A percentile compares a stretch with the other conserved stretches of the same genome.
Conservation (phyloP, 164 flowering plant species). For the Stephania yunnanensis region DNA sequence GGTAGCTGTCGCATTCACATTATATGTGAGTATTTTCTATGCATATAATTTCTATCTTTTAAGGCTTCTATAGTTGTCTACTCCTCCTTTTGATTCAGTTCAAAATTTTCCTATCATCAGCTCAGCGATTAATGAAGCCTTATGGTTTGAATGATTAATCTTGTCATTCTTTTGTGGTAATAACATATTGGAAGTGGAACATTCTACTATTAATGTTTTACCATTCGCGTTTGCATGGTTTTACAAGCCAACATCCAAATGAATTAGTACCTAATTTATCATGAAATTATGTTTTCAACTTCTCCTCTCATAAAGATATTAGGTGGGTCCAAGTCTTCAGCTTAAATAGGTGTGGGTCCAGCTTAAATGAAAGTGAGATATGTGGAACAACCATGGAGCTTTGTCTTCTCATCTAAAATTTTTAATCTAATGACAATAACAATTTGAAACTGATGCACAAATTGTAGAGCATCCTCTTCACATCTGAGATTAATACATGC, state of each 20-base stretch:
- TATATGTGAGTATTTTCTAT: constrained; percentile 48
- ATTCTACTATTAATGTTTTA: background rate
- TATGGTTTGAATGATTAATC: background rate
- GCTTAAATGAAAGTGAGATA: background rate
- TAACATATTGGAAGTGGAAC: background rate
- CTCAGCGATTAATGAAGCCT: background rate
- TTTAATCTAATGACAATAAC: too few species aligned
- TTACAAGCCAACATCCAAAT: background rate
- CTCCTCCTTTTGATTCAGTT: background rate
- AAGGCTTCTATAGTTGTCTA: background rate
- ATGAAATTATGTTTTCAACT: background rate
- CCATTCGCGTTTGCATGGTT: background rate
- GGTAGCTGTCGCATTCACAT: constrained; percentile 57
- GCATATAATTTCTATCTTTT: constrained; percentile 18
- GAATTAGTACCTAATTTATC: background rate
- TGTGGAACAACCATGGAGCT: background rate
- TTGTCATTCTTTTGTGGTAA: background rate
- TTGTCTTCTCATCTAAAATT: too few species aligned
- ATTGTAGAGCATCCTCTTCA: background rate
- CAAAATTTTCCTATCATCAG: background rate
- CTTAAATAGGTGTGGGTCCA: too few species aligned
- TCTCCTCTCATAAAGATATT: background rate
- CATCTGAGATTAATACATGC: too few species aligned
- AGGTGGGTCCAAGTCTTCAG: background rate
- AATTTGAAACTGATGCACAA: too few species aligned